Conservation (phyloP, 164 flowering plant species). For the Macadamia integrifolia region DNA sequence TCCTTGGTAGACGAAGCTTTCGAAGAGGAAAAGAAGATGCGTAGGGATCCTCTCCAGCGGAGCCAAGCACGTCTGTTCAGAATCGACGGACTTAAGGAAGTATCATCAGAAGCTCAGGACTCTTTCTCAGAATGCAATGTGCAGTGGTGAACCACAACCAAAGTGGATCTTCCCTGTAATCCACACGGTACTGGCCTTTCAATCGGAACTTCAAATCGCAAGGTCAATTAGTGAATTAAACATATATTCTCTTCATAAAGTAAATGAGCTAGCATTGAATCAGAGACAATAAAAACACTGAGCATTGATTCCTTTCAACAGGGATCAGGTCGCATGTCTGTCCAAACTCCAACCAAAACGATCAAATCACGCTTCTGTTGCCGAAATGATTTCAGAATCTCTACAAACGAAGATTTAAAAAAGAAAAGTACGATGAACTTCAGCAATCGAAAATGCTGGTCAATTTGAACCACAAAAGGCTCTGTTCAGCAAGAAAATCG, state of each 20-base stretch:
- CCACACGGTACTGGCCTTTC: slow-evolving; percentile 1
- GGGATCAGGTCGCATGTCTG: not conserved
- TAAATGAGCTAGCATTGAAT: not conserved
- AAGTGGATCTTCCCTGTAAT: not conserved
- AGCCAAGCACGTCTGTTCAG: not conserved
- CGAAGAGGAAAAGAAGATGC: slow-evolving; percentile 8
- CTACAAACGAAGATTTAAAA: not conserved
- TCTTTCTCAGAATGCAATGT: slow-evolving; percentile 10
- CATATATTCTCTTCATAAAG: not conserved
- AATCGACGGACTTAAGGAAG: not conserved
- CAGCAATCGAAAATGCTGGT: too few species aligned
- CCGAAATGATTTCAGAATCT: slow-evolving; percentile 5
- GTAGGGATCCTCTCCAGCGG: not conserved
- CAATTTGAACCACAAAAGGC: not conserved
- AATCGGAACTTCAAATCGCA: slow-evolving; percentile 17
- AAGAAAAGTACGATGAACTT: too few species aligned
- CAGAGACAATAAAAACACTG: not conserved
- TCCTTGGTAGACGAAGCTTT: not conserved
- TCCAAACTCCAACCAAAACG: slow-evolving; percentile 1
- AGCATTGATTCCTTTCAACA: not conserved
- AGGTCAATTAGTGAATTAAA: slow-evolving; percentile 13
- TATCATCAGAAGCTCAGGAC: slow-evolving; percentile 2
- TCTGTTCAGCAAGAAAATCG: not conserved
- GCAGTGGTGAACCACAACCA: slow-evolving; percentile 10
- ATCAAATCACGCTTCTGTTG: slow-evolving; percentile 5